phyloP scores from a whole-genome alignment of 768 basidiomycete species.

The Piloderma croceum region DNA sequence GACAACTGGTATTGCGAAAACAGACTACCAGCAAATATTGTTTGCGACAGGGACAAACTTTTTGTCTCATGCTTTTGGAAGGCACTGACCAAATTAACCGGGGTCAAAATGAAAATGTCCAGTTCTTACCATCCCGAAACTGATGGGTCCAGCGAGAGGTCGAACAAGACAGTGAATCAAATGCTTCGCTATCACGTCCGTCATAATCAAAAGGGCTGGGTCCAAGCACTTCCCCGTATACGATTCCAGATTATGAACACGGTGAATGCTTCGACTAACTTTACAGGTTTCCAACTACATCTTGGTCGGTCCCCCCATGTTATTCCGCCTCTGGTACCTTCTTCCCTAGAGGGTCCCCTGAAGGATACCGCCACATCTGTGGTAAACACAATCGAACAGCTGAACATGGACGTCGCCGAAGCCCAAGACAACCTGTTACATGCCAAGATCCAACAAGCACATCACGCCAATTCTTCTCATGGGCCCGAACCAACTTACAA shows the following conservation, averaged over 20 bases:
- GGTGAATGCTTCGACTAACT: slow-evolving; percentile 24
- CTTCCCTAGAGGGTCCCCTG: neutral
- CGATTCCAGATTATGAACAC: slow-evolving; percentile 32
- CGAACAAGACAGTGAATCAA: slow-evolving; percentile 30
- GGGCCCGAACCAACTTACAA: slow-evolving; percentile 17
- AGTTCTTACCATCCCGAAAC: slow-evolving; percentile 34
- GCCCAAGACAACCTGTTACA: slow-evolving; percentile 31
- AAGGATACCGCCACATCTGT: slow-evolving; percentile 2
- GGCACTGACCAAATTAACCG: slow-evolving; percentile 12
- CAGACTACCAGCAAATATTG: slow-evolving; percentile 25
- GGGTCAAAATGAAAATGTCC: slow-evolving; percentile 27
- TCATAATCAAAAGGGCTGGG: slow-evolving; percentile 27
- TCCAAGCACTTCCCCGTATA: slow-evolving; percentile 16
- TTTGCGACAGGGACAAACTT: slow-evolving; percentile 28
- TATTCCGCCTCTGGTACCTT: slow-evolving; percentile 15
- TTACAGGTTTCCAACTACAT: slow-evolving; percentile 26
- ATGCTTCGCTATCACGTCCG: slow-evolving; percentile 17
- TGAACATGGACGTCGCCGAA: slow-evolving; percentile 15
- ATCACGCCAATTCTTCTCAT: slow-evolving; percentile 22
- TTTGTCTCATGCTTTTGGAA: slow-evolving; percentile 30
- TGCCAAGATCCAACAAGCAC: slow-evolving; percentile 23
- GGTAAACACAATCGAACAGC: neutral
- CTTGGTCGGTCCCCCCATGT: slow-evolving; percentile 17
- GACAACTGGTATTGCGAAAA: slow-evolving; percentile 26
- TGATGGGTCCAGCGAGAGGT: slow-evolving; percentile 28